These are phyloP conservation scores for Hericium alpestre DNA, from an alignment of 768 basidiomycete species.

Conservation along the genomic window DNA sequence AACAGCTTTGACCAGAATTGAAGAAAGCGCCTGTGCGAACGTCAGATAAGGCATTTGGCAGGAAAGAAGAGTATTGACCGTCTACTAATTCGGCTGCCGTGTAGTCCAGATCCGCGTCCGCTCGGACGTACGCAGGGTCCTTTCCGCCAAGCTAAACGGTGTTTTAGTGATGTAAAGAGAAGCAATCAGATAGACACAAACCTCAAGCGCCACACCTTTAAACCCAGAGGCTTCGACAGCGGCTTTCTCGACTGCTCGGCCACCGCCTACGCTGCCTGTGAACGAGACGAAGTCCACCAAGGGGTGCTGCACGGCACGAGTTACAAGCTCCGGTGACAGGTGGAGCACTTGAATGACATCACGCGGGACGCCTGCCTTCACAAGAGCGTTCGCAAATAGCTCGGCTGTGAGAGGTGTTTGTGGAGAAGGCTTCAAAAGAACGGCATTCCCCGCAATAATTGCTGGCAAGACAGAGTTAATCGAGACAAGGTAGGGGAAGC, in stretches of 20 bases:
- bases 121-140: conserved; percentile 90
- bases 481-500: conserved; percentile 82
- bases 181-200: conserved; percentile 18
- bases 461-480: conserved; percentile 91
- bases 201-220: conserved; percentile 83
- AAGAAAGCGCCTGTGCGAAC: conserved; percentile 66
- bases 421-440: conserved; percentile 91
- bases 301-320: conserved; percentile 51
- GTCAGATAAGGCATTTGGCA: not conserved
- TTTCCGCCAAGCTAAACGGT: conserved; percentile 78
- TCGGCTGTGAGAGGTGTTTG: conserved; percentile 90
- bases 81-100: conserved; percentile 84
- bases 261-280: conserved; percentile 80
- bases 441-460: conserved; percentile 80
- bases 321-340: conserved; percentile 51
- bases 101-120: conserved; percentile 77
- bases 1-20: conserved; percentile 97
- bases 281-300: conserved; percentile 77
- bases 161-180: not conserved
- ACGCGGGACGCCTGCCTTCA: conserved; percentile 68
- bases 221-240: conserved; percentile 60
- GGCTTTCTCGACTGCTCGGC: conserved; percentile 60
- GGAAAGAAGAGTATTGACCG: conserved; percentile 36
- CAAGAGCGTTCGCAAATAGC: conserved; percentile 58
- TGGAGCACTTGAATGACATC: conserved; percentile 70